Evolutionary conservation across 2,329 filamentous ascomycete species (phyloP).

Genomic region (Raffaelea albimanens): DNA sequence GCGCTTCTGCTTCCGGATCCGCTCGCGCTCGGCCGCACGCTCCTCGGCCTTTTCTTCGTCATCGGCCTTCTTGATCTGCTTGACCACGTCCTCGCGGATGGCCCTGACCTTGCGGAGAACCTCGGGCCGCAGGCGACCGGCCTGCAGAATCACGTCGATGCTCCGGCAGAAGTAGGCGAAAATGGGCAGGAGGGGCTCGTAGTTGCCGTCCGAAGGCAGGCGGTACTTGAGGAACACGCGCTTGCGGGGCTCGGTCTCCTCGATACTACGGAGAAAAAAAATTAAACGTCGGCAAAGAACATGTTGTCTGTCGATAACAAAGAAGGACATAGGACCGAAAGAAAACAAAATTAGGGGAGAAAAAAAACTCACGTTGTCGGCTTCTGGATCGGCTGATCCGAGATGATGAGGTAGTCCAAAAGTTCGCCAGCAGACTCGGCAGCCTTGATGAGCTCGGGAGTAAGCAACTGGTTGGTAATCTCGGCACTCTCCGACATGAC

Average conservation of each 20-base stretch:
- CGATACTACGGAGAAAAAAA: constrained; percentile 57
- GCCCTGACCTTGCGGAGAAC: constrained; percentile 74
- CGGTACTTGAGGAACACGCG: constrained; percentile 73
- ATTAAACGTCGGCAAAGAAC: not conserved
- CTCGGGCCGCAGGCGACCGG: constrained; percentile 81
- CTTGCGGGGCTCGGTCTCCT: constrained; percentile 79
- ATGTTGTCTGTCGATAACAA: not conserved
- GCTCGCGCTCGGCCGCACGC: constrained; percentile 60
- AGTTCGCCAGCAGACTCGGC: constrained; percentile 68
- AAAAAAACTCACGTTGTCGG: constrained; percentile 62
- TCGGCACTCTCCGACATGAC: constrained; percentile 97
- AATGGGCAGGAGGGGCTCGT: constrained; percentile 58
- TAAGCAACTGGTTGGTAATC: constrained; percentile 79
- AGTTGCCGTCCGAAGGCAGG: constrained; percentile 54
- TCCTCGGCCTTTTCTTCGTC: constrained; percentile 78
- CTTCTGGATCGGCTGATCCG: constrained; percentile 81
- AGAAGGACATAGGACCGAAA: not conserved
- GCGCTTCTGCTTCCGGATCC: constrained; percentile 78
- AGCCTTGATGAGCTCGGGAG: constrained; percentile 75
- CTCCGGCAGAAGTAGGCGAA: constrained; percentile 76
- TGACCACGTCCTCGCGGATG: constrained; percentile 71
- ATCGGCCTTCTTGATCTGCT: constrained; percentile 67
- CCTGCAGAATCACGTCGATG: constrained; percentile 68
- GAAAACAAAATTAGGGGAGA: not conserved
- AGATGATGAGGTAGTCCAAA: constrained; percentile 80